A percentile compares a stretch with the other conserved stretches of the same genome.
Conservation (phyloP, 306 rosid genomes). For the Glycine latifolia region DNA sequence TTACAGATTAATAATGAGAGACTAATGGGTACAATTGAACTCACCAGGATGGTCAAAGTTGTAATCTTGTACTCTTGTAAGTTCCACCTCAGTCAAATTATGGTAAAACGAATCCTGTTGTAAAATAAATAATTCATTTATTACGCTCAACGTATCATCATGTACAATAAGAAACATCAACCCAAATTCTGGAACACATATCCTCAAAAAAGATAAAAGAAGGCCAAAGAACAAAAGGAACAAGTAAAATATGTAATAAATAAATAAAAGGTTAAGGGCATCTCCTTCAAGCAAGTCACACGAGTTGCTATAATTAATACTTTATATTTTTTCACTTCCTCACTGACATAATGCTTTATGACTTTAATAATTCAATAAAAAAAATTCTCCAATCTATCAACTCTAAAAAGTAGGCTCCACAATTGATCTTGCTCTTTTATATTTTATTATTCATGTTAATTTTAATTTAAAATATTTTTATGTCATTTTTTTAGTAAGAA, state of each 20-base stretch:
- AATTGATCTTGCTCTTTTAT: background rate
- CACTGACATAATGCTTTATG: no score
- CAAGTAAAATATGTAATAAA: background rate
- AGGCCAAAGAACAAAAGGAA: background rate
- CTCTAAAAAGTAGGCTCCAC: background rate
- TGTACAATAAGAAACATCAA: constrained; percentile 36
- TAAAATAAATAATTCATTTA: constrained; percentile 24
- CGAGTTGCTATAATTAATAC: background rate
- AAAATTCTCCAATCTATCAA: background rate
- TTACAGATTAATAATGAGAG: constrained; percentile 16
- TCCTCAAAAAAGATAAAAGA: constrained; percentile 20
- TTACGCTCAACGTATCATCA: constrained; percentile 10
- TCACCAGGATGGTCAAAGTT: constrained; percentile 99
- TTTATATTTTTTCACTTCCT: background rate
- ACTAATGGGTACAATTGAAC: constrained; percentile 46
- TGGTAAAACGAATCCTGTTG: constrained; percentile 96
- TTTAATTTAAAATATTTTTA: background rate
- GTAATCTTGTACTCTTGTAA: constrained; percentile 84
- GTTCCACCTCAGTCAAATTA: constrained; percentile 79
- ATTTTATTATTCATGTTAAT: background rate
- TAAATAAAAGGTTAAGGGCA: background rate
- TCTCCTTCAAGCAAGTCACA: no score
- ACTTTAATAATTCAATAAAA: background rate
- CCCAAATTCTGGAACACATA: constrained; percentile 21
- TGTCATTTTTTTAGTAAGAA: background rate